Evolutionary conservation across 2,329 filamentous ascomycete genomes (phyloP), one percentile per base, ranked within the genome.

Genomic region (Xenoacremonium recifei): DNA sequence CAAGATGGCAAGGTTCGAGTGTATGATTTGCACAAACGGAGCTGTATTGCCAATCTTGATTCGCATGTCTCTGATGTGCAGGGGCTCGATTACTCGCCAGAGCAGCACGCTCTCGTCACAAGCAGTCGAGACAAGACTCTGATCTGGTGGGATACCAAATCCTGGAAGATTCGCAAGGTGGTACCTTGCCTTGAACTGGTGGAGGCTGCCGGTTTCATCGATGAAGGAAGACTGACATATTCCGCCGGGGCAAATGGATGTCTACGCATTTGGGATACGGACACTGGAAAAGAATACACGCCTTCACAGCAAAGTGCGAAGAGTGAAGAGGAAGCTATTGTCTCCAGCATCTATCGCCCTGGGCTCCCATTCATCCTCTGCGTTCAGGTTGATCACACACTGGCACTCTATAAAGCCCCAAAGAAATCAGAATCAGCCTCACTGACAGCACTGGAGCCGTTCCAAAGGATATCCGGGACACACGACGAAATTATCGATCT

Each of bases 401-500:
- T 99, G 41, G 78, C 87, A 35, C 70, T 96, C 21, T 89, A 92
- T 63, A 76, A 58, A 45, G 63, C 60, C 37, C 77, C 59, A 36
- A 78, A 53, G 40, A 66, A 68, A 44, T 58, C 62, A 10, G 50
- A 68, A 27, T 39, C 65, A 27, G 47, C 54, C 30, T 53, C 63
- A 32, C 59, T 68, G 46, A 59, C 67, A 44, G 59, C 57, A 50
- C 74, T 61, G 56, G 71, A 66, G 60, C 87, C 68, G 1, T 76
- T 87, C 33, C 82, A 87, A 53, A 81, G 89, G 33, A 95, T 99
- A 53, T 96, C 92, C 4, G 95, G 93, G 39, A 96, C 93, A 6
- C 90, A 97, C 64, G 95, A 99, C 62, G 93, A 99, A 64, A 90
- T 99, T 39, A 96, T 99, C 53, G 95, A 99, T 61, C 71, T 99